These are phyloP conservation scores for Cyclostephanos tholiformis DNA, from an alignment of 108 stramenopile species.

Conservation along the genomic window DNA sequence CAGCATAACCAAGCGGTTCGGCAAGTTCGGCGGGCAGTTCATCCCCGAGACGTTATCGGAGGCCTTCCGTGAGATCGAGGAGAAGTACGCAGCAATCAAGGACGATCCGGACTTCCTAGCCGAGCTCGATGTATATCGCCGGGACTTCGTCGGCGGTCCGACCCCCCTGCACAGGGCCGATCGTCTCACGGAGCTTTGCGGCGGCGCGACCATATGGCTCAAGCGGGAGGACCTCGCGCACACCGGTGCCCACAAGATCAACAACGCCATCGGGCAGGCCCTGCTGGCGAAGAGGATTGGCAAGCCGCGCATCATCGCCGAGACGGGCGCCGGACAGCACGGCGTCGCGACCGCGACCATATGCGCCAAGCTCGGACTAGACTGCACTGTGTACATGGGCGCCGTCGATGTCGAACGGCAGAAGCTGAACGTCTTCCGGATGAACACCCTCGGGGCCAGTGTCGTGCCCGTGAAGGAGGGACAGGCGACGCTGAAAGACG, in stretches of 20 bases:
- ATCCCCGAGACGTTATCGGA: slow-evolving; percentile 97
- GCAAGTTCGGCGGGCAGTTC: slow-evolving; percentile 97
- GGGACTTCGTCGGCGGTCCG: slow-evolving; percentile 93
- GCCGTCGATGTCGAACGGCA: slow-evolving; percentile 96
- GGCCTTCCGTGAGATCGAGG: slow-evolving; percentile 95
- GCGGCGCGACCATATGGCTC: slow-evolving; percentile 95
- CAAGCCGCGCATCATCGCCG: slow-evolving; percentile 97
- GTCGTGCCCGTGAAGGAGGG: slow-evolving; percentile 93
- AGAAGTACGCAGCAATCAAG: slow-evolving; percentile 83
- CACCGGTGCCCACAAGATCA: slow-evolving; percentile 98
- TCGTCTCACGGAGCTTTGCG: slow-evolving; percentile 87
- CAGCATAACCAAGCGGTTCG: slow-evolving; percentile 69
- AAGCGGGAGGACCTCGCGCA: slow-evolving; percentile 97
- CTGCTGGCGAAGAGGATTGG: slow-evolving; percentile 94
- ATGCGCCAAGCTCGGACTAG: slow-evolving; percentile 94
- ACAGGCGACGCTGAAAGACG: slow-evolving; percentile 93
- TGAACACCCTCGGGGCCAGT: slow-evolving; percentile 96
- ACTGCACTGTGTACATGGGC: slow-evolving; percentile 98
- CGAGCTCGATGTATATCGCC: slow-evolving; percentile 89
- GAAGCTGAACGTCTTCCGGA: slow-evolving; percentile 96
- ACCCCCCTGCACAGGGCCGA: slow-evolving; percentile 94
- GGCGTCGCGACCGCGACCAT: slow-evolving; percentile 98
- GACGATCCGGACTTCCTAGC: slow-evolving; percentile 91
- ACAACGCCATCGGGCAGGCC: slow-evolving; percentile 97
- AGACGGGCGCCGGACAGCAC: slow-evolving; percentile 98